Evolutionary conservation across 2,329 filamentous ascomycete genomes (phyloP), one percentile per base, ranked within the genome.

Genomic region (Aspergillus sp.): DNA sequence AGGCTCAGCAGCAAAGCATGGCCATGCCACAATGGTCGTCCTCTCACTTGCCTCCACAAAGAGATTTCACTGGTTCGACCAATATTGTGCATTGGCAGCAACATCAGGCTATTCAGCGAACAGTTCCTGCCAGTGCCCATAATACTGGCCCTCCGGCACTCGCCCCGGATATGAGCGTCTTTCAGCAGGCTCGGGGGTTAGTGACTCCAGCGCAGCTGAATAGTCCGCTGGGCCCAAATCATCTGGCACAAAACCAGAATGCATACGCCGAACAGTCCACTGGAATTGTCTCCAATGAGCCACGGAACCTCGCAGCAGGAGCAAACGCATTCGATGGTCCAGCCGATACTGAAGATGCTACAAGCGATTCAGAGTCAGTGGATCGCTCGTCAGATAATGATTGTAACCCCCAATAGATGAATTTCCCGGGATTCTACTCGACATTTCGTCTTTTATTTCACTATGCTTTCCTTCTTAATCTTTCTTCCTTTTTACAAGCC

Each of bases 71-170:
- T 4, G 13, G 32, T 32, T 14, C 24, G 16, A n/a, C 43, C 4
- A 26, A 44, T 13, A 10, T 44, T 44, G 6, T n/a, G 4, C 41
- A 14, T 8, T 44, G 16, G 22, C 20, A 44, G 33, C 43, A 24
- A 45, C 43, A 32, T 17, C 24, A 32, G 16, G 9, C 41, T 7
- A 19, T 20, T 7, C 20, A 16, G 41, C 24, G 33, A 40, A 42
- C 10, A 19, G 48, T 26, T 20, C 24, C 26, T 32, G 13, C 41
- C 20, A 35, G 13, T 43, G 9, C 38, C 30, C 54, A 56, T 26
- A 54, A 55, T 26, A 22, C 41, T n/a, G 60, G 59, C 1, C 61
- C 63, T 40, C 62, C 59, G 47, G 54, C 64, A 24, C 46, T 64
- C 13, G 51, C 53, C 6, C 64, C 63, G 4, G 63, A 67, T 45